Percentiles rank a stretch among this genome's conserved stretches.
phyloP scores from a whole-genome alignment of 805 yeast genomes.

The Nakazawaea ishiwadae region DNA sequence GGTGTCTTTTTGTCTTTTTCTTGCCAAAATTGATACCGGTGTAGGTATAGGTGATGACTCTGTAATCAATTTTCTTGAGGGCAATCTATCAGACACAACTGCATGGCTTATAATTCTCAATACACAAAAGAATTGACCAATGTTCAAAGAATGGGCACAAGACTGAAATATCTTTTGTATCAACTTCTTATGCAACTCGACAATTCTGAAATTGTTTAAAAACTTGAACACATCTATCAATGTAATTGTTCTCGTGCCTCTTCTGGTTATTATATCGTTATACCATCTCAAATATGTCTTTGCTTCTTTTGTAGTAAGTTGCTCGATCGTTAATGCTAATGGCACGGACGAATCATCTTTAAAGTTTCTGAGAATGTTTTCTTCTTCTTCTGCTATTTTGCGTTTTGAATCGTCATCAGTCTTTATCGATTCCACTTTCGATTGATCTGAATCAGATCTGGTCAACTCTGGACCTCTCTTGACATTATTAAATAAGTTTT shows the following conservation, averaged over 20 bases:
- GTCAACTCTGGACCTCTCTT: not conserved
- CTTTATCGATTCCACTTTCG: not conserved
- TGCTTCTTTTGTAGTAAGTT: conserved; percentile 72
- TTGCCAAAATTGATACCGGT: conserved; percentile 73
- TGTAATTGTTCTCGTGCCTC: conserved; percentile 60
- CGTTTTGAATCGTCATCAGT: not conserved
- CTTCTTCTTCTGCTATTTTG: not conserved
- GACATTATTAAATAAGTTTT: conserved; percentile 5
- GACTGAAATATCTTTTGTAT: conserved; percentile 48
- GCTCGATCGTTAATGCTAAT: conserved; percentile 57
- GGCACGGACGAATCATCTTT: conserved; percentile 45
- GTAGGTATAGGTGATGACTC: conserved; percentile 63
- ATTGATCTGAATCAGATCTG: not conserved
- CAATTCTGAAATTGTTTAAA: conserved; percentile 68
- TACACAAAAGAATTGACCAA: conserved; percentile 89
- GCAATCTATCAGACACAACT: conserved; percentile 42
- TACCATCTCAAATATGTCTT: conserved; percentile 93
- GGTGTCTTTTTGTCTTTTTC: conserved; percentile 47
- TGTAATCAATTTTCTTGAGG: conserved; percentile 48
- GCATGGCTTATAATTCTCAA: conserved; percentile 76
- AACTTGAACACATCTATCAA: conserved; percentile 77
- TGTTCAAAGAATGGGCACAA: conserved; percentile 57
- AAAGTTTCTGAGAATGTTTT: conserved; percentile 3
- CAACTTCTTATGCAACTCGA: conserved; percentile 43
- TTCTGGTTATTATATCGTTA: conserved; percentile 72